A percentile compares a stretch with the other conserved stretches of the same genome.
These are phyloP conservation scores for Copromyces sp. DNA, from an alignment of 495 filamentous ascomycete species.

Conservation along the genomic window DNA sequence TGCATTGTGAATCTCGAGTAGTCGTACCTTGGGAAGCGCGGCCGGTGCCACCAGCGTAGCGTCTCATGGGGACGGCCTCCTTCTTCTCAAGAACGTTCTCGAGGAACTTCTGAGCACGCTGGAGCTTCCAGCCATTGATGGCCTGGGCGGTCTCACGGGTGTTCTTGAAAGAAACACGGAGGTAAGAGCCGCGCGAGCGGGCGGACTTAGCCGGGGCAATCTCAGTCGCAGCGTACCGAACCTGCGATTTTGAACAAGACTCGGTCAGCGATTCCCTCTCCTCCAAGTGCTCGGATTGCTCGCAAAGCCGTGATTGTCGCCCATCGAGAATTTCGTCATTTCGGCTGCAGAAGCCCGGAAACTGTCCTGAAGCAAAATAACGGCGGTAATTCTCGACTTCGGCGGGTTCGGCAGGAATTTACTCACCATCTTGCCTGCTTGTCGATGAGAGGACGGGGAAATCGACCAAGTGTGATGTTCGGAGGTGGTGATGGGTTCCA, in stretches of 20 bases:
- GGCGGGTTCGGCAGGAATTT: constrained; percentile 4
- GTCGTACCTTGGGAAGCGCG: constrained; percentile 91
- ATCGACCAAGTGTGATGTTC: constrained; percentile 25
- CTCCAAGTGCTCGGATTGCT: not conserved
- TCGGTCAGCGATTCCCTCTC: constrained; percentile 25
- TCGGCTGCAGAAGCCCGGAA: not conserved
- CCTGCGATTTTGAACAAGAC: constrained; percentile 43
- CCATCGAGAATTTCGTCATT: not conserved
- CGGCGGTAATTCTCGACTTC: not conserved
- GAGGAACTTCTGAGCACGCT: constrained; percentile 87
- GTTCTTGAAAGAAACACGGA: constrained; percentile 99
- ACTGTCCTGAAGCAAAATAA: not conserved
- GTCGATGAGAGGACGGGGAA: constrained; percentile 23
- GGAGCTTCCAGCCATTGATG: constrained; percentile 97
- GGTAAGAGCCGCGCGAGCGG: constrained; percentile 93
- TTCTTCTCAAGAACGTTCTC: constrained; percentile 92
- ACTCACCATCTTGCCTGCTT: constrained; percentile 33
- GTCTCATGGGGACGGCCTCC: constrained; percentile 93
- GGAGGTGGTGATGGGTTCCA: constrained; percentile 19
- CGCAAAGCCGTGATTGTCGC: not conserved
- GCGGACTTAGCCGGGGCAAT: constrained; percentile 87
- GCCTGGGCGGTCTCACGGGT: constrained; percentile 98
- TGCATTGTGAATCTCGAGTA: constrained; percentile 2
- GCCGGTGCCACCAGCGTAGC: constrained; percentile 89
- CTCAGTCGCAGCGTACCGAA: constrained; percentile 93